Percentiles rank a stretch among this genome's conserved stretches.
These are phyloP conservation scores for Cairneyella variabilis DNA, from an alignment of 495 filamentous ascomycete species.

Conservation along the genomic window DNA sequence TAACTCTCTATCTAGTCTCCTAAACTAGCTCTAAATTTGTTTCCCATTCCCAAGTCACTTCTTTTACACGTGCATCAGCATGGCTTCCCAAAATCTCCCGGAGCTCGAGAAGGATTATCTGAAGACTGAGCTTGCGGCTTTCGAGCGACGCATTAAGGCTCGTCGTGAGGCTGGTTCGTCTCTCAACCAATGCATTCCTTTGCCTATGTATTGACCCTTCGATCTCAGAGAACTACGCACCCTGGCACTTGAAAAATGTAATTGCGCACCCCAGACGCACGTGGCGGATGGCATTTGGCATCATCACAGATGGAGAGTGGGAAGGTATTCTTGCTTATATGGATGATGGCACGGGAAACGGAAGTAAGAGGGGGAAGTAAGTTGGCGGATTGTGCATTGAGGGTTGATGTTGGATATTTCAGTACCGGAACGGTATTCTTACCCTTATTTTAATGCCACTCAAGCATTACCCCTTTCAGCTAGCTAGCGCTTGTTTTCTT, in stretches of 20 bases:
- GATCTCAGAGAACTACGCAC: conserved; percentile 15
- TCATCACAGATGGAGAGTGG: conserved; percentile 7
- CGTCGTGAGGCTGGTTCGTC: background rate
- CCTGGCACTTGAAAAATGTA: conserved; percentile 12
- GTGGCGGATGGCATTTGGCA: conserved; percentile 8
- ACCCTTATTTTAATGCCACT: too few species aligned
- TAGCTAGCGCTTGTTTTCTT: too few species aligned
- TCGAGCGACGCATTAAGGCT: background rate
- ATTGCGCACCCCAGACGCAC: conserved; percentile 9
- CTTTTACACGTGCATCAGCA: too few species aligned
- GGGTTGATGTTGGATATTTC: too few species aligned
- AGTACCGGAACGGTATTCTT: too few species aligned
- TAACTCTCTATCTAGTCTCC: too few species aligned
- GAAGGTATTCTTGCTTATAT: conserved; percentile 12
- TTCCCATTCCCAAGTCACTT: too few species aligned
- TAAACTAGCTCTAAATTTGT: too few species aligned
- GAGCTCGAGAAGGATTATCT: background rate
- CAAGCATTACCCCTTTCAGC: too few species aligned
- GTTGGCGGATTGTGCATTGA: too few species aligned
- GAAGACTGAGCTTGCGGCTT: background rate
- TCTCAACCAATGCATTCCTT: too few species aligned
- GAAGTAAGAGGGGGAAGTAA: background rate
- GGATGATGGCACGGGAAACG: conserved; percentile 10
- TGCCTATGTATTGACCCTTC: too few species aligned
- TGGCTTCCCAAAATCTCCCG: background rate